Evolutionary conservation across 371 early-diverging fungal genomes (phyloP).

Genomic region (Sporodiniella umbellata): DNA sequence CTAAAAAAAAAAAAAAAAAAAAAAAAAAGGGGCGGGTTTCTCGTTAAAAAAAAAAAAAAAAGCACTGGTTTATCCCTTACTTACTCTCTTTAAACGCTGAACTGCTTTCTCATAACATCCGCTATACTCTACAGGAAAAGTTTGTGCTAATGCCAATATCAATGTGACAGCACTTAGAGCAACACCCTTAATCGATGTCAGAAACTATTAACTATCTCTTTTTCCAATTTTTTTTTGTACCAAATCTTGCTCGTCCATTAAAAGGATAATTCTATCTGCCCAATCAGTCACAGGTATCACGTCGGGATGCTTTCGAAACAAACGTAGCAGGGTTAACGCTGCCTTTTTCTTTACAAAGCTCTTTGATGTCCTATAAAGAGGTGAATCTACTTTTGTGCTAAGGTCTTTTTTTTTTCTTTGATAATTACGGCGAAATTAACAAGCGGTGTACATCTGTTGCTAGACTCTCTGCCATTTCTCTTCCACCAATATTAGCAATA

Average conservation of each 20-base stretch:
- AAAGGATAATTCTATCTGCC: slow-evolving; percentile 76
- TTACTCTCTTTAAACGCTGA: slow-evolving; percentile 73
- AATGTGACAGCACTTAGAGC: slow-evolving; percentile 80
- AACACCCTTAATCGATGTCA: slow-evolving; percentile 75
- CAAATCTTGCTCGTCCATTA: slow-evolving; percentile 87
- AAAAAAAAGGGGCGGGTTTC: not conserved
- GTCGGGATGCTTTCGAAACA: slow-evolving; percentile 89
- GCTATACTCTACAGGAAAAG: slow-evolving; percentile 76
- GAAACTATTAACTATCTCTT: not conserved
- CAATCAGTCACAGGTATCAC: slow-evolving; percentile 86
- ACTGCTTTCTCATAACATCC: slow-evolving; percentile 77
- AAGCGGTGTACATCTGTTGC: slow-evolving; percentile 81
- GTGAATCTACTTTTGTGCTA: not conserved
- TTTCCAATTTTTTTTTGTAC: too few relatives aligned
- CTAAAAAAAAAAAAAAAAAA: slow-evolving; percentile 33
- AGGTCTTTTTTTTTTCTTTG: not conserved
- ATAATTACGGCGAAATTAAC: slow-evolving; percentile 75
- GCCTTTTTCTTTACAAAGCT: slow-evolving; percentile 96
- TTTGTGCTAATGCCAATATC: slow-evolving; percentile 85
- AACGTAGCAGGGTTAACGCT: slow-evolving; percentile 84
- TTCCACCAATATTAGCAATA: slow-evolving; percentile 91
- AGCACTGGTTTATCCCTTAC: too few relatives aligned
- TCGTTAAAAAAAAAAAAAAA: too few relatives aligned
- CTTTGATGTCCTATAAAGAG: slow-evolving; percentile 56
- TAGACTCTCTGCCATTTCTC: slow-evolving; percentile 89